These are phyloP conservation scores for Herpotrichia juniperi DNA, from an alignment of 2,329 filamentous ascomycete species.

Conservation along the genomic window DNA sequence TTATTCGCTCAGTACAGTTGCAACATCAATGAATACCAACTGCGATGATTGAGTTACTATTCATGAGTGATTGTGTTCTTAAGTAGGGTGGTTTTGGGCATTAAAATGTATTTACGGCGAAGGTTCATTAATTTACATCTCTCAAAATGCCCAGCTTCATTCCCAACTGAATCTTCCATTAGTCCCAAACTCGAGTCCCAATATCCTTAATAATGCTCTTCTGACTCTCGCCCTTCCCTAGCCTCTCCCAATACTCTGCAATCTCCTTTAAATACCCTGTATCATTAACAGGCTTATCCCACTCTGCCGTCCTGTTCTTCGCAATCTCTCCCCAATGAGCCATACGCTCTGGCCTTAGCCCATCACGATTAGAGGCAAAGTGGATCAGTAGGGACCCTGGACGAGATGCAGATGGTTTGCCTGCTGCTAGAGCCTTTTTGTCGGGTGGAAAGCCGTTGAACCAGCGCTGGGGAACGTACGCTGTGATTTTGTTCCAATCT, in stretches of 20 bases:
- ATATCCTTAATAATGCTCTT: constrained; percentile 16
- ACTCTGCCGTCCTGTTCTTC: constrained; percentile 14
- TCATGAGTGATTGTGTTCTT: too few relatives aligned
- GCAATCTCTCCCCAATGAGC: constrained; percentile 17
- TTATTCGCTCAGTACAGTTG: too few relatives aligned
- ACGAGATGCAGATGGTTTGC: constrained; percentile 5
- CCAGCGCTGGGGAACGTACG: constrained; percentile 35
- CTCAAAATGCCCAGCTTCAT: background rate
- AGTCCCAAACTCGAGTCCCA: constrained; percentile 9
- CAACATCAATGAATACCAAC: too few relatives aligned
- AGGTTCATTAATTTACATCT: too few relatives aligned
- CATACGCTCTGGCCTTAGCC: constrained; percentile 19
- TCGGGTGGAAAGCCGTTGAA: constrained; percentile 33
- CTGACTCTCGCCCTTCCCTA: constrained; percentile 14
- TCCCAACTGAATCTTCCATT: background rate
- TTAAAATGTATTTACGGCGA: too few relatives aligned
- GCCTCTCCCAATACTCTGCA: constrained; percentile 18
- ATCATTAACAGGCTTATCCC: constrained; percentile 17
- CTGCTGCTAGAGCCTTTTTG: background rate
- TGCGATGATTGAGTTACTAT: too few relatives aligned
- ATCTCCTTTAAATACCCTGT: constrained; percentile 20
- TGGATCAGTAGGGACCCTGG: constrained; percentile 21
- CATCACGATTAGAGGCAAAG: constrained; percentile 22
- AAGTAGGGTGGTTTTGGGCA: too few relatives aligned
- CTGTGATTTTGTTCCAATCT: constrained; percentile 21